Evolutionary conservation across 2,329 filamentous ascomycete species (phyloP).

Genomic region (Exophiala phaeomuriformis): DNA sequence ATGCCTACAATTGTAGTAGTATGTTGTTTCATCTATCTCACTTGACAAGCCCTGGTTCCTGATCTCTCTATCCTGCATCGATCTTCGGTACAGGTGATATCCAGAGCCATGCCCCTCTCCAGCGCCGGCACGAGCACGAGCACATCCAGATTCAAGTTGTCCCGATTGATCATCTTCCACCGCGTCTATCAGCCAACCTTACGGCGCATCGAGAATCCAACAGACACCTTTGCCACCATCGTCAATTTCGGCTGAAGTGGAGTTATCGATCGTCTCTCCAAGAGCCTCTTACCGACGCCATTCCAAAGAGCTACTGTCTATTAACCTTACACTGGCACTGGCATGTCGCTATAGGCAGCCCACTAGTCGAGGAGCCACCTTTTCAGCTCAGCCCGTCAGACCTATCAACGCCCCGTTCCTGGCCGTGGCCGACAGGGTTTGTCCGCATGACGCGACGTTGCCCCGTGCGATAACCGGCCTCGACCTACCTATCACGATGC

Average conservation of each 20-base stretch:
- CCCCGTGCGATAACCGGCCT: conserved; percentile 23
- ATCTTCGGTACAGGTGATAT: no score
- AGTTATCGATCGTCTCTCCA: neutral
- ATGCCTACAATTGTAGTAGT: neutral
- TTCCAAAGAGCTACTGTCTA: conserved; percentile 4
- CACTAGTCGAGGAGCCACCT: neutral
- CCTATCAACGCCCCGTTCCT: conserved; percentile 5
- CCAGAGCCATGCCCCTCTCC: no score
- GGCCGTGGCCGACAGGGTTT: conserved; percentile 7
- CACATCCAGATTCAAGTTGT: neutral
- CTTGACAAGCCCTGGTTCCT: no score
- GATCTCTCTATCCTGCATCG: no score
- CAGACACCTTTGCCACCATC: conserved; percentile 1
- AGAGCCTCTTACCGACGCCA: conserved; percentile 4
- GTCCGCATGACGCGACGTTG: conserved; percentile 21
- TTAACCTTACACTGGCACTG: neutral
- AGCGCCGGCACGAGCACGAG: no score
- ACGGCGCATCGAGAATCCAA: conserved; percentile 6
- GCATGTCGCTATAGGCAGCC: conserved; percentile 7
- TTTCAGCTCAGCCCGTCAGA: conserved; percentile 4
- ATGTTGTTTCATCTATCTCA: neutral
- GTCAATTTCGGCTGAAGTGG: conserved; percentile 8
- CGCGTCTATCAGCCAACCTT: neutral
- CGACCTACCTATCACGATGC: conserved; percentile 13
- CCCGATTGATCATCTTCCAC: conserved; percentile 5